Evolutionary conservation across 1,284 basidiomycete genomes (phyloP).

Genomic region (Heliocybe sulcata): DNA sequence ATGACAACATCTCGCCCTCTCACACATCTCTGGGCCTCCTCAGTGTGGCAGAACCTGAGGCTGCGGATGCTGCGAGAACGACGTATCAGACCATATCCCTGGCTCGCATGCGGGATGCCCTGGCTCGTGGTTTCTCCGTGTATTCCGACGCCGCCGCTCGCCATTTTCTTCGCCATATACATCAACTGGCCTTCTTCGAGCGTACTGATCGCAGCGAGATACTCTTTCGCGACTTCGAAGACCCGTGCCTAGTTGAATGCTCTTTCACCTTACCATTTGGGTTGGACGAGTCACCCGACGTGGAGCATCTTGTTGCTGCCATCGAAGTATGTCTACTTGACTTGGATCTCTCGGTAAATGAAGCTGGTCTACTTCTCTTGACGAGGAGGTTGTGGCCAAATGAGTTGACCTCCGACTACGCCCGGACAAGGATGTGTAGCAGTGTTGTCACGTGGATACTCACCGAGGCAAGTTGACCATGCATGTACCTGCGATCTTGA

Average conservation of each 20-base stretch:
- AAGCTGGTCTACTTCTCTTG: conserved; percentile 62
- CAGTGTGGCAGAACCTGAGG: conserved; percentile 27
- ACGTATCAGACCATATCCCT: conserved; percentile 55
- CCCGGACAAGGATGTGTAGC: conserved; percentile 42
- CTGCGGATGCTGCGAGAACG: conserved; percentile 26
- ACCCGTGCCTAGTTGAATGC: conserved; percentile 30
- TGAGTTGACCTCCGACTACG: conserved; percentile 64
- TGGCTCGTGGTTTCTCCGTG: conserved; percentile 55
- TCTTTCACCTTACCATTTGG: conserved; percentile 62
- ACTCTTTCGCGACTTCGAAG: conserved; percentile 27
- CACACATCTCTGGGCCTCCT: conserved; percentile 34
- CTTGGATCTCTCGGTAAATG: conserved; percentile 65
- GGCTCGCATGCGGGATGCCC: conserved; percentile 49
- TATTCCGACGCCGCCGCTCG: conserved; percentile 43
- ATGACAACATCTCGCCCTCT: conserved; percentile 15
- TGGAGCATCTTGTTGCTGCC: conserved; percentile 63
- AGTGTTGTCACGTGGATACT: conserved; percentile 54
- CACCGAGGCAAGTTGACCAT: conserved; percentile 43
- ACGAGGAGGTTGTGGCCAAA: conserved; percentile 65
- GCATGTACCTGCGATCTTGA: neutral
- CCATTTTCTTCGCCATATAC: conserved; percentile 50
- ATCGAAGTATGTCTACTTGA: conserved; percentile 69
- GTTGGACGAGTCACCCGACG: conserved; percentile 62
- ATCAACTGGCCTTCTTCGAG: conserved; percentile 54
- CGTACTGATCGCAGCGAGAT: conserved; percentile 29